Evolutionary conservation across 306 rosid genomes (phyloP), one percentile per base, ranked within the genome.

Genomic region (Prinsepia uniflora): DNA sequence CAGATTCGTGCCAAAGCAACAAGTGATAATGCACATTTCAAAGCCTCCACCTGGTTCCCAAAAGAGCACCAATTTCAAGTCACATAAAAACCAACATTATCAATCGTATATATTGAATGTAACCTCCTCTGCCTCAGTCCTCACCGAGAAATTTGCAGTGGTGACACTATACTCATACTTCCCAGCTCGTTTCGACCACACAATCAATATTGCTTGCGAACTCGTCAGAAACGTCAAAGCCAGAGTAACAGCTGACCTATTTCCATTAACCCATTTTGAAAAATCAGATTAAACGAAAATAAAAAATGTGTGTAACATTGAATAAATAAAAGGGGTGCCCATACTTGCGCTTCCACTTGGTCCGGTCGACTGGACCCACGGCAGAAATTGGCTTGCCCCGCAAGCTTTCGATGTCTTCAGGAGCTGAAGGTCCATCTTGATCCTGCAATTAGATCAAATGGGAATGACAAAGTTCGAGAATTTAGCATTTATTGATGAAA

Each of bases 181-280:
- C 56, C 98, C 98, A 50, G 97, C 97, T 80, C 96, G 78, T 81
- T 90, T 93, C 48, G 98, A 93, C 97, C 97, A 93, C 74, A 93
- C 98, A 34, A 93, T 93, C 65, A 90, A 86, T 78, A 93, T 93
- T 46, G 97, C 92, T 88, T 90, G 97, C 34, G 96, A 93, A 81
- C 97, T 90, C 57, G 98, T 93, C 58, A 93, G 91, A 76, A 93
- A 34, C 61, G 97, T 93, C 85, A 93, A 76, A 71, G 97, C 86
- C 67, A 88, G 76, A 52, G 97, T 90, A 63, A 93, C 94, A 17
- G 72, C 20, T 19, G 98, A 93, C 90, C 97, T 88, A 84, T 74
- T 54, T 39, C 39, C 72, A 45, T 65, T 42, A 36, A 47, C 55
- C 48, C 69, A 72, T 22, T 11, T 0, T 52, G 0, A n/a, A 52